Evolutionary conservation across 495 filamentous ascomycete genomes (phyloP), one percentile per base, ranked within the genome.

Genomic region (Barbatosphaeria neglecta): DNA sequence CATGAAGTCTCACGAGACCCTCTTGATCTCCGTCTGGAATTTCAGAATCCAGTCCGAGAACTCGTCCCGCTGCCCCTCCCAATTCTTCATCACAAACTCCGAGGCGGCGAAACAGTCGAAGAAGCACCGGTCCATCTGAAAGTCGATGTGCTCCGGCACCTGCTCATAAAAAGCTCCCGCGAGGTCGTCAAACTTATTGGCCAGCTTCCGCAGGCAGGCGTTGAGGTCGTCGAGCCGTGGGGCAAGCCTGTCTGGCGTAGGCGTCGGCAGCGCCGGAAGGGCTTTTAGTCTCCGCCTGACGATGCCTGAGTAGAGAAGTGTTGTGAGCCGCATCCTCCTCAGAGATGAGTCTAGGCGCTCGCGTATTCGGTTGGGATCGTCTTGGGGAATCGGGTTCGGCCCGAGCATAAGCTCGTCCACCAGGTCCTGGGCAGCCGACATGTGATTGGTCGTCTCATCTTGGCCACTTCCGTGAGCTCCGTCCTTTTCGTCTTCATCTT

Each of bases 241-340:
- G 10, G 58, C 44, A n/a, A 65, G 47, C 22, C 50, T 46, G 2
- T 59, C 49, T 10, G 53, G 53, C 6, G 40, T 25, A 2, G 58
- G 45, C 7, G 59, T 49, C 1, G 69, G 60, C 9, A 62, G 22
- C 8, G 56, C 38, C 1, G 72, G 68, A 8, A 83, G 58, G 5
- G 67, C 65, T 61, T 75, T 78, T 31, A 84, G 57, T 35, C 81
- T 64, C 23, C 80, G 63, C 64, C 84, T 84, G 24, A 73, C 57
- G 16, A 78, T 57, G 11, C 81, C 80, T 31, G 75, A 62, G 53
- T 82, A 84, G 43, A 83, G 63, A 25, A 78, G 50, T 4, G 67
- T 71, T 3, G 77, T 69, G 42, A 80, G 67, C 37, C 78, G 78
- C 27, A 84, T 54, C 47, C 70, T 67, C 58, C 69, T 75, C 17